Base-by-base conservation (phyloP, 768 basidiomycete species). In the Boletus subparvulus region DNA sequence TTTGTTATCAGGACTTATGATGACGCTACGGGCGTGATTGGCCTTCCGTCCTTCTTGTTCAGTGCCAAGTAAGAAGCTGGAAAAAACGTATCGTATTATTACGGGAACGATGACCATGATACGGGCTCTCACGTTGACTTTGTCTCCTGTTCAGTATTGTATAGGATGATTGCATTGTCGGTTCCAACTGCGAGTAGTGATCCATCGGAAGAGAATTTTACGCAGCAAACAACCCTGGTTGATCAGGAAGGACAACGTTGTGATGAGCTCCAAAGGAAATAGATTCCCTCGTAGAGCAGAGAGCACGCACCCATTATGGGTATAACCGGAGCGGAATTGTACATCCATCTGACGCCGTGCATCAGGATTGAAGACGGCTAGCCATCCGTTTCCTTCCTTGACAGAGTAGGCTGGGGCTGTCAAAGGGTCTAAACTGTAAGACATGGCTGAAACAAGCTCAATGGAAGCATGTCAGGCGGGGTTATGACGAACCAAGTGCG, bases 241-340 rank as follows among this genome's bases (percentile, higher is more conserved):
- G 50, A 37, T 40, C 7, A 30, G 37, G 42, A 48, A 37, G 26
- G 41, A 35, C 30, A 11, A 50, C 28, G 40, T 28, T 33, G 47
- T 24, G 40, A 52, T 59, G 56, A 65, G 58, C 43, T 41, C 14
- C 11, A 57, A 61, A 41, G 54, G 39, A 52, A 50, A 59, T 33
- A 5, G 5, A 46, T 56, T 42, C 43, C n/a, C 53, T 37, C 26
- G 32, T n/a, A 24, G 54, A 45, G 30, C 8, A 72, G 69, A 59
- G 33, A 8, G 37, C 13, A 74, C 81, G 39, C 65, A 93, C 92
- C 88, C 90, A 65, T 90, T 88, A 66, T 95, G 94, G 70, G 83
- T 81, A 44, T 94, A 76, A 35, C 85, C 88, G 68, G 92, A 89
- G 44, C 87, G 80, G 50, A 81, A 65, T n/a, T 72, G 70, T 33